phyloP scores from a whole-genome alignment of 768 basidiomycete genomes.

The Dioszegia hungarica region DNA sequence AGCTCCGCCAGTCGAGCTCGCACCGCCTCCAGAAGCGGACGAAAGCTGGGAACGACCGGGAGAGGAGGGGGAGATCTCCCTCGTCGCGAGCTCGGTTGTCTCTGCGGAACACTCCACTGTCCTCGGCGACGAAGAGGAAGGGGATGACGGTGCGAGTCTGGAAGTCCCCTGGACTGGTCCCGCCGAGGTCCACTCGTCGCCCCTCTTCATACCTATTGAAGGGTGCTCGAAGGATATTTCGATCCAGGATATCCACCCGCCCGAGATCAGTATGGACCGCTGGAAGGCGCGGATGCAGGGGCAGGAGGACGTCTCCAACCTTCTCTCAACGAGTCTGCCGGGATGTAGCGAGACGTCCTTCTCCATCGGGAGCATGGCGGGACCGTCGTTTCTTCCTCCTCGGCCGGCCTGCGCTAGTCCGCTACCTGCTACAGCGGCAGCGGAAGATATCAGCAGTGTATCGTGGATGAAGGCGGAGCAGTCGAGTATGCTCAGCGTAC shows the following conservation, averaged over 20 bases:
- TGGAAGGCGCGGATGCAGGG: constrained; percentile 12
- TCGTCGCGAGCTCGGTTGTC: constrained; percentile 26
- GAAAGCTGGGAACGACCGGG: constrained; percentile 42
- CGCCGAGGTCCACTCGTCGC: constrained; percentile 27
- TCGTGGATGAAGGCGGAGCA: constrained; percentile 6
- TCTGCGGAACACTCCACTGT: constrained; percentile 12
- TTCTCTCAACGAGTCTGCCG: constrained; percentile 26
- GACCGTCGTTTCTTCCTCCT: constrained; percentile 3
- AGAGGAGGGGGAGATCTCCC: constrained; percentile 40
- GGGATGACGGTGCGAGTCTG: constrained; percentile 4
- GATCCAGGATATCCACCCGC: constrained; percentile 17
- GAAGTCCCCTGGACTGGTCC: constrained; percentile 34
- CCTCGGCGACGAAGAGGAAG: constrained; percentile 12
- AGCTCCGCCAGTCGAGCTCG: background rate
- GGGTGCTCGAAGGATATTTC: constrained; percentile 17
- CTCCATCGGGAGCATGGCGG: constrained; percentile 10
- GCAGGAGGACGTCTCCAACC: constrained; percentile 39
- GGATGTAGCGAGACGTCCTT: constrained; percentile 10
- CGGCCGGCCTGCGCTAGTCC: constrained; percentile 7
- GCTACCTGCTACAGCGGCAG: background rate
- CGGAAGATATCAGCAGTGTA: background rate
- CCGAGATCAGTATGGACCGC: constrained; percentile 11
- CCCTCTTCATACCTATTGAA: constrained; percentile 21
- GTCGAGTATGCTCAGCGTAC: constrained; percentile 1
- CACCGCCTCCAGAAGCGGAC: constrained; percentile 6